Evolutionary conservation across 2,329 filamentous ascomycete genomes (phyloP), one percentile per base, ranked within the genome.

Genomic region (Chlorencoelia australis): DNA sequence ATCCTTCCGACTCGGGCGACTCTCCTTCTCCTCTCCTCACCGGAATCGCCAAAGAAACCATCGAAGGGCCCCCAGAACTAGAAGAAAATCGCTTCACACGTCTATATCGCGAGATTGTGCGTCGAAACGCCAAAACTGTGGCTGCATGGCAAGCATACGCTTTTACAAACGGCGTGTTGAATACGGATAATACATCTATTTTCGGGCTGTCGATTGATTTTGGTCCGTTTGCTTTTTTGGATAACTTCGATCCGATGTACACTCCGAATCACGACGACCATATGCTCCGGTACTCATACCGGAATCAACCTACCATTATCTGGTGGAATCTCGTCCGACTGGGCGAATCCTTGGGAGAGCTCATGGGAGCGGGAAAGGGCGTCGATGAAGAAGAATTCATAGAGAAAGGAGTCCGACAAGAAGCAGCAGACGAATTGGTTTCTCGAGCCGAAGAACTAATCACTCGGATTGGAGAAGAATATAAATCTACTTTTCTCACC

Each of bases 111-210:
- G 87, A 94, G 53, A 79, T 98, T 38, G 78, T 79, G 4, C 76
- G 86, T 27, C 75, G 84, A 20, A 98, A 95, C 55, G 91, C 91
- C 1, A 68, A 71, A 40, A 93, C 83, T 0, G 88, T 96, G 2
- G 91, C 91, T 8, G 74, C 81, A 48, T 96, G 91, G 89, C 93
- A 98, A 64, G 87, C 86, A 0, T 96, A 96, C 54, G 91, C 86
- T n/a, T 98, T 98, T 64, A 96, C 94, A 71, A 98, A 98, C 53
- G 91, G 91, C 30, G 91, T 98, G 4, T 67, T 98, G 40, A 98
- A 98, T 61, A 96, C 91, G 0, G 91, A 98, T 57, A 98, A 98
- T 58, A 98, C 91, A 0, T 94, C 87, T 0, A 72, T 98, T 33
- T 79, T 79, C 37, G 91, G 91, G 0, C 64, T 98, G 0, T 89